A percentile compares a stretch with the other conserved stretches of the same genome.
Evolutionary conservation across 208 protist genomes (phyloP).

Genomic region (Crithidia expoeki): DNA sequence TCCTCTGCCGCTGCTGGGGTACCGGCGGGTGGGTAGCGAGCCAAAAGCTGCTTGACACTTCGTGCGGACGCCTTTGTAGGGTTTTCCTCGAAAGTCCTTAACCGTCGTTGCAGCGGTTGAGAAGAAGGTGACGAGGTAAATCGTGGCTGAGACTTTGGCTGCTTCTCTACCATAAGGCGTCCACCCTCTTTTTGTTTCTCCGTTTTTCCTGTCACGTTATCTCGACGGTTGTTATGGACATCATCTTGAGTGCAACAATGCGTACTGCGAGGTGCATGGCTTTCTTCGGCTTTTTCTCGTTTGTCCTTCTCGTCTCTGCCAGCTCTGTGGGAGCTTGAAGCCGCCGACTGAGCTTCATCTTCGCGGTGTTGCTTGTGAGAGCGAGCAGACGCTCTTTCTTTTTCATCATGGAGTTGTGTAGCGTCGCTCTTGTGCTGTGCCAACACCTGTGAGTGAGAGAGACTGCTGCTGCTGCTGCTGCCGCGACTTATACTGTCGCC

Average conservation of each 20-base stretch:
- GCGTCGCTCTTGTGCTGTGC: not conserved
- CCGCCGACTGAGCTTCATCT: not conserved
- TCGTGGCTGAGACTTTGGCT: not conserved
- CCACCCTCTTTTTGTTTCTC: not conserved
- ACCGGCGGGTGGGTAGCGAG: not conserved
- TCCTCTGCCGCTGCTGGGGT: slow-evolving; percentile 3
- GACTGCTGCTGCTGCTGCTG: not conserved
- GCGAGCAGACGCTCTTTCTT: not conserved
- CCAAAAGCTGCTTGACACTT: slow-evolving; percentile 2
- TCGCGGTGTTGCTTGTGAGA: not conserved
- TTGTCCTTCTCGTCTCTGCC: not conserved
- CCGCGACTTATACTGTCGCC: not conserved
- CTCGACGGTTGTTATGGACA: too few relatives aligned
- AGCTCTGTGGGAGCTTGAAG: not conserved
- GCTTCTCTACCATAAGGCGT: not conserved
- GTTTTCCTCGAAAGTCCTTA: not conserved
- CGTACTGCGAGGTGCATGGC: too few relatives aligned
- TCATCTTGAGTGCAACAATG: too few relatives aligned
- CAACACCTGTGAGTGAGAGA: not conserved
- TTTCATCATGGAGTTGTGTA: not conserved
- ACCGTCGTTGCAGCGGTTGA: not conserved
- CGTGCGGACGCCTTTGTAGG: not conserved
- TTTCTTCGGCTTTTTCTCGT: too few relatives aligned
- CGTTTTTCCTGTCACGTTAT: too few relatives aligned
- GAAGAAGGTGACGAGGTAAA: too few relatives aligned